Evolutionary conservation across 768 basidiomycete species (phyloP).

Genomic region (Favolaschia claudopus): DNA sequence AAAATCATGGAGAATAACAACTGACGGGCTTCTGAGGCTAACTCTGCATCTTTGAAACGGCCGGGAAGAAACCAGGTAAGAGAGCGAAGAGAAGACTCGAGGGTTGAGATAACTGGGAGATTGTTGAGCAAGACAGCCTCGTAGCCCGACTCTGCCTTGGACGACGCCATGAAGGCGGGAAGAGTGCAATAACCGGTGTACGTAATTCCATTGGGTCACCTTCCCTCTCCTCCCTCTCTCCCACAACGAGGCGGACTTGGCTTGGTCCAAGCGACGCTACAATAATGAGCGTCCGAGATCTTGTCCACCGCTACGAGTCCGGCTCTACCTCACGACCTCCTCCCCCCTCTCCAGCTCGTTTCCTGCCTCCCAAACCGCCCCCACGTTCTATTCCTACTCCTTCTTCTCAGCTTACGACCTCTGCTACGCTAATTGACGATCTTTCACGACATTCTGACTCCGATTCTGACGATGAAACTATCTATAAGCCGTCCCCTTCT

Average conservation of each 20-base stretch:
- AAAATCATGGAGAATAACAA: constrained; percentile 37
- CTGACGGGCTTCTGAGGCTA: constrained; percentile 94
- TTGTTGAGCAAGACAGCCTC: constrained; percentile 87
- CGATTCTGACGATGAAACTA: constrained; percentile 14
- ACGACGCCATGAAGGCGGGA: constrained; percentile 59
- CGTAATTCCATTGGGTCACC: no score
- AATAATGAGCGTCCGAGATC: not conserved
- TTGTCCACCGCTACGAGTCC: constrained; percentile 1
- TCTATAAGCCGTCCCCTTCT: constrained; percentile 13
- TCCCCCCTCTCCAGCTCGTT: constrained; percentile 23
- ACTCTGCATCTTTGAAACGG: constrained; percentile 95
- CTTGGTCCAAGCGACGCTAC: no score
- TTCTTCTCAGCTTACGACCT: constrained; percentile 18
- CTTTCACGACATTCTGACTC: constrained; percentile 22
- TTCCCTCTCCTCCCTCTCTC: not conserved
- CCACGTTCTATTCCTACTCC: not conserved
- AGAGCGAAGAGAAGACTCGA: constrained; percentile 89
- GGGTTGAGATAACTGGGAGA: constrained; percentile 81
- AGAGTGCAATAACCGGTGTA: not conserved
- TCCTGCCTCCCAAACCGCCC: not conserved
- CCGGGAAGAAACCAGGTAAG: constrained; percentile 96
- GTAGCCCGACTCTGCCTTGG: constrained; percentile 70
- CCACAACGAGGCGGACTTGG: no score
- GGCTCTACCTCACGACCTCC: not conserved
- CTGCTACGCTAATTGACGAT: constrained; percentile 27